A percentile compares a stretch with the other conserved stretches of the same genome.
Evolutionary conservation across 2,329 filamentous ascomycete genomes (phyloP).

Genomic region (Talaromyces albobiverticillius): DNA sequence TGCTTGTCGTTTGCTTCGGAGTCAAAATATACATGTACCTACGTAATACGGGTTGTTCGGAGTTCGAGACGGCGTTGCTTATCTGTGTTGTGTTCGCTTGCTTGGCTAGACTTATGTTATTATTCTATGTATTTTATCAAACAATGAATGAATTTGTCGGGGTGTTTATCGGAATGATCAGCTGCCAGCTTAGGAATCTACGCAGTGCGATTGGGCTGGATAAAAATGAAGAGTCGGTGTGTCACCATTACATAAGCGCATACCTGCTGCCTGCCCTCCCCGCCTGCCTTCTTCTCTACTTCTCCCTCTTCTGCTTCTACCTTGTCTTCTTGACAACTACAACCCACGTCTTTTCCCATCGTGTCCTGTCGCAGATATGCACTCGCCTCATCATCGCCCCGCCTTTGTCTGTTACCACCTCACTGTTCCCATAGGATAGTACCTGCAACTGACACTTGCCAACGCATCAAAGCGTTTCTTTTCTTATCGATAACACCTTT

Average conservation of each 20-base stretch:
- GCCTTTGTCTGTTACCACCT: conserved; percentile 10
- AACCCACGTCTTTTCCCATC: not conserved
- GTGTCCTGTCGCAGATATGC: conserved; percentile 11
- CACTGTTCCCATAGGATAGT: conserved; percentile 17
- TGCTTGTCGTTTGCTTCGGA: not conserved
- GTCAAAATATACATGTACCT: not conserved
- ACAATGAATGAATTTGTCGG: too few relatives aligned
- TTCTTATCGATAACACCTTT: not conserved
- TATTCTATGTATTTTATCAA: too few relatives aligned
- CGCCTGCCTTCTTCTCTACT: not conserved
- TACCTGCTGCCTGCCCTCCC: not conserved
- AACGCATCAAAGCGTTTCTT: conserved; percentile 11
- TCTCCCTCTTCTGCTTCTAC: not conserved
- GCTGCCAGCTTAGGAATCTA: too few relatives aligned
- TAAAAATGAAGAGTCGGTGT: not conserved
- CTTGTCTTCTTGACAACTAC: not conserved
- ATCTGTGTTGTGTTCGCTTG: not conserved
- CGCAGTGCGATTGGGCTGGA: too few relatives aligned
- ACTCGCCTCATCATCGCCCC: not conserved
- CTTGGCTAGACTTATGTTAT: not conserved
- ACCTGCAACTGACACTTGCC: not conserved
- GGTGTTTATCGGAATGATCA: too few relatives aligned
- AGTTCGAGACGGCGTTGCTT: not conserved
- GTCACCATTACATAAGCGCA: not conserved
- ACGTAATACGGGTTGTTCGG: not conserved